Conservation (phyloP, 139 green algal genomes). For the Asterochloris sp. region DNA sequence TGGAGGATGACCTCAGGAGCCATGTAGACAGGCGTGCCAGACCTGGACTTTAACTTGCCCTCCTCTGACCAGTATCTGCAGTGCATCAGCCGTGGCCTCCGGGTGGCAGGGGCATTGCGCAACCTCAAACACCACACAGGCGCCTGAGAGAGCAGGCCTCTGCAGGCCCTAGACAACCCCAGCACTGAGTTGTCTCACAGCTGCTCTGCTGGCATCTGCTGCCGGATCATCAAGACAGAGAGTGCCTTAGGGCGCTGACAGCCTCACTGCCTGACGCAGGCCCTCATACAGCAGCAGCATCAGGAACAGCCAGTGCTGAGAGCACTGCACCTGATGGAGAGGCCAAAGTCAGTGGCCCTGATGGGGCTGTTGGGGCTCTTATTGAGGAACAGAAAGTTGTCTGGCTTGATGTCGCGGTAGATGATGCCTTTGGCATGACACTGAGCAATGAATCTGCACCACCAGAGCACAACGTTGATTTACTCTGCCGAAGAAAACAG, state of each 20-base stretch:
- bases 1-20: conserved; percentile 62
- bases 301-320: neutral
- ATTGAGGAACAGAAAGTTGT: conserved; percentile 90
- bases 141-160: neutral
- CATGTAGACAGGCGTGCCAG: conserved; percentile 89
- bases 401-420: conserved; percentile 74
- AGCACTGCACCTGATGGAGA: conserved; percentile 63
- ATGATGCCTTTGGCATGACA: conserved; percentile 84
- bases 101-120: neutral
- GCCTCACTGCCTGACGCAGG: neutral
- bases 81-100: neutral
- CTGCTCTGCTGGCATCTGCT: neutral
- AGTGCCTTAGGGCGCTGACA: neutral
- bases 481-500: no score
- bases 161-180: neutral
- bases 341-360: conserved; percentile 86
- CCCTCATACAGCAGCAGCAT: neutral
- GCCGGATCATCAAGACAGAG: no score
- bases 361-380: conserved; percentile 57
- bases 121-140: neutral
- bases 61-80: conserved; percentile 65
- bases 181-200: neutral
- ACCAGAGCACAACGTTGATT: conserved; percentile 30
- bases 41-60: conserved; percentile 67
- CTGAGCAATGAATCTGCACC: conserved; percentile 71